These are phyloP conservation scores for Neurospora sp. DNA, from an alignment of 2,329 filamentous ascomycete species.

Conservation along the genomic window DNA sequence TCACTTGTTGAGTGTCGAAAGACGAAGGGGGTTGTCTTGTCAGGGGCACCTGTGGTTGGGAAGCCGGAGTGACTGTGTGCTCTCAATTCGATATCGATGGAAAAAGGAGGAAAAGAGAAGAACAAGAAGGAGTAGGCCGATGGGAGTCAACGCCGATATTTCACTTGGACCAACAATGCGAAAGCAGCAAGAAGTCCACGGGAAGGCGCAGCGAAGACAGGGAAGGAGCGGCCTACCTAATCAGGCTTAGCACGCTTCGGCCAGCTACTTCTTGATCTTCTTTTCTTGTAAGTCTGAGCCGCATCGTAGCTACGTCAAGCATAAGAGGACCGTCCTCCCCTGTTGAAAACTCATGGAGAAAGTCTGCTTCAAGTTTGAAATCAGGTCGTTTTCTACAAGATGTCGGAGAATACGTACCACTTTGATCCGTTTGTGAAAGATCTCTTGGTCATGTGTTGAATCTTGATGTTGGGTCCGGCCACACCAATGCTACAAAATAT, in stretches of 20 bases:
- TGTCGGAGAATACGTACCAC: not conserved
- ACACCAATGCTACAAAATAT: conserved; percentile 13
- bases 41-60: not conserved
- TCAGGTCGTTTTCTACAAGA: too few relatives aligned
- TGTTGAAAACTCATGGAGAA: not conserved
- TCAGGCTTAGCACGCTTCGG: conserved; percentile 11
- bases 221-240: not conserved
- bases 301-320: not conserved
- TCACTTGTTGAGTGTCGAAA: not conserved
- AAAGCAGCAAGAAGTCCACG: conserved; percentile 5
- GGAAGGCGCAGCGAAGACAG: conserved; percentile 17
- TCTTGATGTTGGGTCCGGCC: not conserved
- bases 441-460: not conserved
- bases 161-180: conserved; percentile 11
- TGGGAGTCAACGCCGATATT: conserved; percentile 22
- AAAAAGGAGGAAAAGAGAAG: conserved; percentile 14
- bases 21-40: not conserved
- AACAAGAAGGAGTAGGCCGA: conserved; percentile 7
- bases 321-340: not conserved
- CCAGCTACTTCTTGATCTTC: conserved; percentile 3
- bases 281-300: conserved; percentile 8
- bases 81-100: conserved; percentile 4
- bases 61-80: not conserved
- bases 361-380: not conserved
- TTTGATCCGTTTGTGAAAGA: not conserved